Percentiles rank a stretch among this genome's conserved stretches.
These are phyloP conservation scores for Hygrocybe coccinea DNA, from an alignment of 768 basidiomycete genomes.

Conservation along the genomic window DNA sequence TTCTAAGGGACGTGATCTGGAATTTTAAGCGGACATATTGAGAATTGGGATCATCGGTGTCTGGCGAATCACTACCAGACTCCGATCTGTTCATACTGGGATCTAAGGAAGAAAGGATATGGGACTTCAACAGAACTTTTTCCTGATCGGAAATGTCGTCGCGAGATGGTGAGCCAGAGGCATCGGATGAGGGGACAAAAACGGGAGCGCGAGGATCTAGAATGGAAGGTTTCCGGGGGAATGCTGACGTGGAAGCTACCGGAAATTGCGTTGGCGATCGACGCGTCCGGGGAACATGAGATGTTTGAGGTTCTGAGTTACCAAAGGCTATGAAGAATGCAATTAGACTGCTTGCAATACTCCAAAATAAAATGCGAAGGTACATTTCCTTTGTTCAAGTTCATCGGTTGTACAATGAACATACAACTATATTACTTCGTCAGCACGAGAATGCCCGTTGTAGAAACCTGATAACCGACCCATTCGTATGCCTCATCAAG, in stretches of 20 bases:
- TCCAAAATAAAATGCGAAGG: neutral
- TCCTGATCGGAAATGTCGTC: slow-evolving; percentile 14
- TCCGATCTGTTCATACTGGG: slow-evolving; percentile 20
- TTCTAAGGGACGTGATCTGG: slow-evolving; percentile 43
- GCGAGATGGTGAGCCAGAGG: slow-evolving; percentile 4
- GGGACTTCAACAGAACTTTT: slow-evolving; percentile 16
- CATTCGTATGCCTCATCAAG: slow-evolving; percentile 90
- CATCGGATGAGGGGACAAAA: slow-evolving; percentile 33
- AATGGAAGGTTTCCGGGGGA: slow-evolving; percentile 19
- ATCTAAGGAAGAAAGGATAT: slow-evolving; percentile 17
- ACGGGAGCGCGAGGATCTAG: slow-evolving; percentile 39
- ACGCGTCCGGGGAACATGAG: slow-evolving; percentile 26
- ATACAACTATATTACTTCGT: slow-evolving; percentile 46
- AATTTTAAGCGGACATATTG: slow-evolving; percentile 63
- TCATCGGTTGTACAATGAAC: slow-evolving; percentile 60
- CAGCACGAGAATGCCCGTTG: neutral
- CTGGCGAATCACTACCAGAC: slow-evolving; percentile 31
- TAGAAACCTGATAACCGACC: slow-evolving; percentile 44
- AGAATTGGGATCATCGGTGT: slow-evolving; percentile 51
- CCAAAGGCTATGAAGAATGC: neutral
- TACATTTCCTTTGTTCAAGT: slow-evolving; percentile 39
- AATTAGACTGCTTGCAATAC: neutral
- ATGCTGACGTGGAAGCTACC: slow-evolving; percentile 18
- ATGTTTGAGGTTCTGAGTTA: slow-evolving; percentile 18
- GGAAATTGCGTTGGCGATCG: slow-evolving; percentile 34